Base-by-base conservation (phyloP, 345 rosid species). In the Gossypium australe region DNA sequence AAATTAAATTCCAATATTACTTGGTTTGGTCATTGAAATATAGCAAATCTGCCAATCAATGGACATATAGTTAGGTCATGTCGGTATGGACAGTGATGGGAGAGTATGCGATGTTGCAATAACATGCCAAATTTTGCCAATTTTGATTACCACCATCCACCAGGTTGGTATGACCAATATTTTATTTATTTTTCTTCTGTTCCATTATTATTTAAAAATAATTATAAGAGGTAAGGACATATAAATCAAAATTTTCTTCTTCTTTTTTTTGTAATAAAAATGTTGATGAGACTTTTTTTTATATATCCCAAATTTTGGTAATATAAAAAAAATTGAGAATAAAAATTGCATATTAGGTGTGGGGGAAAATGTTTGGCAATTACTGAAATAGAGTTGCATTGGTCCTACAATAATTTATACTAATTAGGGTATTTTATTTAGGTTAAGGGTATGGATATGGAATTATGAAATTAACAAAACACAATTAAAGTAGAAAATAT, bases 11-110 rank as follows among this genome's bases (percentile, higher is more conserved):
- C 29, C 29, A 58, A 22, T 58, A 14, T 58, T 10, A 22, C 62
- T 11, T 58, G 22, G 34, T 22, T 11, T 58, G 41, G 38, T 25
- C 2, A 25, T 45, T 45, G 56, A 51, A 34, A 9, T 29, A 10
- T 8, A 12, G 2, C 2, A 51, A 51, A 1, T 62, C 34, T 62
- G 9, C 7, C 38, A 2, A 27, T 43, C 25, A 41, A 43, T 41
- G 4, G 45, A 47, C 67, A 59, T 70, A 69, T 70, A 69, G 77
- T 70, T 70, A 61, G 80, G 74, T 25, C 61, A 65, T 55, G 83
- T 56, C 25, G 71, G 78, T 53, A 57, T 25, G 68, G 82, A 79
- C 53, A 74, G 12, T 62, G 84, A 81, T 64, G 20, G 67, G 62
- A 53, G 80, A 70, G 73, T 17, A 43, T 41, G 49, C 3, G 20